Base-by-base conservation (phyloP, 371 early-diverging fungal genomes). In the Blastocladiella emersonii region DNA sequence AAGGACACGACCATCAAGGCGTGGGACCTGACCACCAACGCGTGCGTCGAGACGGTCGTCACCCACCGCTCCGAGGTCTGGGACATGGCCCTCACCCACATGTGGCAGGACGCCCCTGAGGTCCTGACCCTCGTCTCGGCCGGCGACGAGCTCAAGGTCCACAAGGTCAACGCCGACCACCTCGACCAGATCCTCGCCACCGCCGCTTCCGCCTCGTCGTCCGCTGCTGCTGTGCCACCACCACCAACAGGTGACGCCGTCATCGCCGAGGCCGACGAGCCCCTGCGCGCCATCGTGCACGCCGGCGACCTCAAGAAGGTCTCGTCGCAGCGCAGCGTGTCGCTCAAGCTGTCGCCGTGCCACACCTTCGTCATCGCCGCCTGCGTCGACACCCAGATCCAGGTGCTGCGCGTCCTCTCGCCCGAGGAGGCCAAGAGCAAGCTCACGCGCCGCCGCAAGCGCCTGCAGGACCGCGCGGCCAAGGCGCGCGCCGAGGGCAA, bases 1-100 rank as follows among this genome's bases (percentile, higher is more conserved):
- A 98, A 96, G 72, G 98, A 98, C 73, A 90, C 95, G 21, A 79
- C 94, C 69, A 72, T 98, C 64, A 95, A 95, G 76, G 71, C 94
- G 51, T 98, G 97, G 97, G 97, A 96, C 72, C 74, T 96, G 57
- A 78, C 85, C 48, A 87, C 90, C 27, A 87, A 87, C 68, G 90
- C 90, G 70, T 98, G 98, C 71, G 86, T 94, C 59, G 94, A 98
- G 68, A 98, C 97, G 27, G 66, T 93, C 41, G 87, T 92, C 3
- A 87, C 86, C 13, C 96, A 97, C 70, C 86, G 92, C 57, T 86
- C 84, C 64, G 97, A 97, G 72, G 88, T 95, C 12, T 95, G 94
- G 93, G 78, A 85, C 12, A 76, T 91, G 70, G 13, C 23, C 23
- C 1, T 59, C 36, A 23, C 32, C 30, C 19, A 35, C 27, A 45